These are phyloP conservation scores for Trametes punicea DNA, from an alignment of 768 basidiomycete genomes.

Conservation along the genomic window DNA sequence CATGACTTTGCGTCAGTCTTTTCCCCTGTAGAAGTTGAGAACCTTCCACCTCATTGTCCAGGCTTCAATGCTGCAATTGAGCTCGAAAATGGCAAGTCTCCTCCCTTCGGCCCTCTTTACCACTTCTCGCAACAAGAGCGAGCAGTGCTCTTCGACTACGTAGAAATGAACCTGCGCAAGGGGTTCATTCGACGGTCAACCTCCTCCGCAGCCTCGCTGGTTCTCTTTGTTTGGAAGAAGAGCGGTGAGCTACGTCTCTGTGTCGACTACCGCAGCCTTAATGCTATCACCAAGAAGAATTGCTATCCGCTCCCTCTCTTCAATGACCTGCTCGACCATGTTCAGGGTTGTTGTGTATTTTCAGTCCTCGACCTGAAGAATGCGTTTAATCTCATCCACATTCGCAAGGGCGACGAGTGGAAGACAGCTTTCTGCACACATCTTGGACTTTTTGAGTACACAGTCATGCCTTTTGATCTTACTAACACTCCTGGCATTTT, in stretches of 20 bases:
- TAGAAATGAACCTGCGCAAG: constrained; percentile 34
- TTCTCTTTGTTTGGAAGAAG: constrained; percentile 31
- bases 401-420: constrained; percentile 34
- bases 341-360: constrained; percentile 26
- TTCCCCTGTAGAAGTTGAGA: constrained; percentile 23
- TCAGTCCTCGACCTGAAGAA: constrained; percentile 39
- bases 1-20: constrained; percentile 32
- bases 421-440: constrained; percentile 39
- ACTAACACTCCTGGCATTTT: constrained; percentile 18
- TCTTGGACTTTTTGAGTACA: constrained; percentile 36
- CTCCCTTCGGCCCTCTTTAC: constrained; percentile 34
- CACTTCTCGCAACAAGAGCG: constrained; percentile 32
- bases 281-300: constrained; percentile 34
- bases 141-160: constrained; percentile 32
- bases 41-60: constrained; percentile 32
- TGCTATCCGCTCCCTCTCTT: constrained; percentile 34
- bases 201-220: constrained; percentile 25
- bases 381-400: constrained; percentile 42
- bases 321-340: constrained; percentile 29
- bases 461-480: constrained; percentile 34
- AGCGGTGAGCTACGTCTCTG: constrained; percentile 24
- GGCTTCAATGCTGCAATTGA: constrained; percentile 37
- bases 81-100: constrained; percentile 28
- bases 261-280: constrained; percentile 30
- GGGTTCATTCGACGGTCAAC: constrained; percentile 31